Evolutionary conservation across 306 rosid genomes (phyloP).

Genomic region (Luffa acutangula): DNA sequence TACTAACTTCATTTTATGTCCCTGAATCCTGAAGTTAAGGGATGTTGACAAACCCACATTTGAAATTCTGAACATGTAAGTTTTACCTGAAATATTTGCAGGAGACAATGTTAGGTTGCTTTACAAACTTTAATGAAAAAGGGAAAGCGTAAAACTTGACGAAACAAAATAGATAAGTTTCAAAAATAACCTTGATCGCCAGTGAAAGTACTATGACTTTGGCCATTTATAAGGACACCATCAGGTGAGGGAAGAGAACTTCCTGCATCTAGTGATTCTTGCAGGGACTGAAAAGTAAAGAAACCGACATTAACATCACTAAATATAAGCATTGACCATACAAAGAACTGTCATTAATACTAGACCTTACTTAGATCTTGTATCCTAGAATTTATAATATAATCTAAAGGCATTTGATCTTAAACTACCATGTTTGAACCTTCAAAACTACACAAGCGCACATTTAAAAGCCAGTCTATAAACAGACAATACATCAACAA

Average conservation of each 20-base stretch:
- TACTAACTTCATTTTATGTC: slow-evolving; percentile 62
- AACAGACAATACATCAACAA: not conserved
- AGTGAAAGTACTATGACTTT: slow-evolving; percentile 39
- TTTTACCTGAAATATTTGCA: slow-evolving; percentile 55
- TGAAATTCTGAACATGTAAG: slow-evolving; percentile 85
- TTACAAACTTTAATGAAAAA: not conserved
- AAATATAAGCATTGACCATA: not conserved
- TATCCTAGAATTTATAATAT: not conserved
- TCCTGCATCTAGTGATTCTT: slow-evolving; percentile 65
- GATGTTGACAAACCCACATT: slow-evolving; percentile 81
- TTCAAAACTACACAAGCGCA: not conserved
- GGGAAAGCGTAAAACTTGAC: not conserved
- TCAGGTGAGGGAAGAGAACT: slow-evolving; percentile 64
- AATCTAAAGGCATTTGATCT: not conserved
- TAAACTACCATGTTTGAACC: not conserved
- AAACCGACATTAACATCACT: not conserved
- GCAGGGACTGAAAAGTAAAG: slow-evolving; percentile 41
- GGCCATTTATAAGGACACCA: slow-evolving; percentile 83
- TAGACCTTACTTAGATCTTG: not conserved
- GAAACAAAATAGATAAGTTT: not conserved
- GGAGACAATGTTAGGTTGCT: not conserved
- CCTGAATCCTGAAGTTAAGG: slow-evolving; percentile 76
- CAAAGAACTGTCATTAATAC: not conserved
- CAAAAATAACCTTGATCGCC: slow-evolving; percentile 62
- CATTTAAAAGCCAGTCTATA: not conserved